These are phyloP conservation scores for Penicillium hordei DNA, from an alignment of 2,329 filamentous ascomycete genomes.

Conservation along the genomic window DNA sequence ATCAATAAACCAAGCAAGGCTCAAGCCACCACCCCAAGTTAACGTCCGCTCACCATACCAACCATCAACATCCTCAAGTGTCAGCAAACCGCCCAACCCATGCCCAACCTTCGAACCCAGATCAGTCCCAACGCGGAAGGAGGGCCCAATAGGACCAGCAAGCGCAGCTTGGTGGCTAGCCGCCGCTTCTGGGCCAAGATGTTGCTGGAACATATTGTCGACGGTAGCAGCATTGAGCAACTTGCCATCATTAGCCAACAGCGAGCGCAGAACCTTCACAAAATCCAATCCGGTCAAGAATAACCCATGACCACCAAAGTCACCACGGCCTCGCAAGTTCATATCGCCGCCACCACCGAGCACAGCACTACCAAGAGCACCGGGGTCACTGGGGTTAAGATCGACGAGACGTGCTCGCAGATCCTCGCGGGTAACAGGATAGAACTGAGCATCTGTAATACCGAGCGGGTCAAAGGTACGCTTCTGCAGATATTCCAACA, in stretches of 20 bases:
- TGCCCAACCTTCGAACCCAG: constrained; percentile 37
- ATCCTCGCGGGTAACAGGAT: constrained; percentile 40
- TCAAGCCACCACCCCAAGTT: constrained; percentile 50
- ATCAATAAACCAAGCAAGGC: constrained; percentile 52
- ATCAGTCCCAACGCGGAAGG: constrained; percentile 40
- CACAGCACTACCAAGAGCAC: constrained; percentile 37
- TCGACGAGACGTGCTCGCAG: constrained; percentile 40
- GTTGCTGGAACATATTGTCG: constrained; percentile 31
- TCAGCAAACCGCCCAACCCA: constrained; percentile 46
- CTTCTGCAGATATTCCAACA: constrained; percentile 48
- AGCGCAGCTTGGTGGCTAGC: constrained; percentile 32
- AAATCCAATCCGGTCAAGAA: constrained; percentile 35
- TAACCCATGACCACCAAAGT: constrained; percentile 50
- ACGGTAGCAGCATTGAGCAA: constrained; percentile 29
- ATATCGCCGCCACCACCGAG: constrained; percentile 36
- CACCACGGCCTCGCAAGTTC: constrained; percentile 30
- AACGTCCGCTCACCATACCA: constrained; percentile 48
- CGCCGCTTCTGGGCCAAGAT: constrained; percentile 28
- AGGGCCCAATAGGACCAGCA: constrained; percentile 32
- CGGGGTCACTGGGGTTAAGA: constrained; percentile 41
- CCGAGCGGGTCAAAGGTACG: constrained; percentile 50
- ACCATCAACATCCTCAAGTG: constrained; percentile 43
- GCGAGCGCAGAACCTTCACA: constrained; percentile 32
- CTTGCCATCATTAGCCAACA: constrained; percentile 33
- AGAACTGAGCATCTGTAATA: constrained; percentile 43